These are phyloP conservation scores for Cytospora piceicola DNA, from an alignment of 2,329 filamentous ascomycete genomes.

Conservation along the genomic window DNA sequence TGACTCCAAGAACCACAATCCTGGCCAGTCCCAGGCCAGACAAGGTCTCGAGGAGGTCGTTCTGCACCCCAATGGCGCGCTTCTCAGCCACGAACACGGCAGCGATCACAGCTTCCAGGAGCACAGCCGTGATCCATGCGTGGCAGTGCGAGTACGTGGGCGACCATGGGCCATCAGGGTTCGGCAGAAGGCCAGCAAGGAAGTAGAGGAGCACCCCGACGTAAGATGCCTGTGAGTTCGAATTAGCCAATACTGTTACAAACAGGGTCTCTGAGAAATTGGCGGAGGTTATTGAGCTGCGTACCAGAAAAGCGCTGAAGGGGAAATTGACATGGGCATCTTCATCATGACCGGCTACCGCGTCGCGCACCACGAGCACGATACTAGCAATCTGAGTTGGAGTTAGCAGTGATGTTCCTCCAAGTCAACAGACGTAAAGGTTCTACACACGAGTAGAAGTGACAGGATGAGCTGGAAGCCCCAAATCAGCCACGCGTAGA, in stretches of 20 bases:
- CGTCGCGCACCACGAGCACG: conserved; percentile 39
- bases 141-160: conserved; percentile 43
- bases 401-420: not conserved
- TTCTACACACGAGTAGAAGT: conserved; percentile 36
- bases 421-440: not conserved
- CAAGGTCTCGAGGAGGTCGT: conserved; percentile 38
- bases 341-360: conserved; percentile 37
- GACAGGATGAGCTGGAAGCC: conserved; percentile 41
- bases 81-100: conserved; percentile 41
- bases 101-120: conserved; percentile 44
- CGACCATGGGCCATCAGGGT: conserved; percentile 50
- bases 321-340: conserved; percentile 39
- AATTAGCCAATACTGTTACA: conserved; percentile 16
- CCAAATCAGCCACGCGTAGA: conserved; percentile 43
- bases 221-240: conserved; percentile 41
- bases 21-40: conserved; percentile 41
- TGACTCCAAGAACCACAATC: conserved; percentile 40
- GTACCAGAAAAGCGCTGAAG: conserved; percentile 46
- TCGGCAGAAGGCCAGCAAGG: conserved; percentile 46
- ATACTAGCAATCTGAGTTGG: conserved; percentile 40
- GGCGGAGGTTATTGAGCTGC: conserved; percentile 29
- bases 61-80: conserved; percentile 37
- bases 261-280: not conserved
- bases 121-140: conserved; percentile 43
- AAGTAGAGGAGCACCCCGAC: conserved; percentile 48